Evolutionary conservation across 305 asterid species (phyloP).

Genomic region (Fraxinus velutina): DNA sequence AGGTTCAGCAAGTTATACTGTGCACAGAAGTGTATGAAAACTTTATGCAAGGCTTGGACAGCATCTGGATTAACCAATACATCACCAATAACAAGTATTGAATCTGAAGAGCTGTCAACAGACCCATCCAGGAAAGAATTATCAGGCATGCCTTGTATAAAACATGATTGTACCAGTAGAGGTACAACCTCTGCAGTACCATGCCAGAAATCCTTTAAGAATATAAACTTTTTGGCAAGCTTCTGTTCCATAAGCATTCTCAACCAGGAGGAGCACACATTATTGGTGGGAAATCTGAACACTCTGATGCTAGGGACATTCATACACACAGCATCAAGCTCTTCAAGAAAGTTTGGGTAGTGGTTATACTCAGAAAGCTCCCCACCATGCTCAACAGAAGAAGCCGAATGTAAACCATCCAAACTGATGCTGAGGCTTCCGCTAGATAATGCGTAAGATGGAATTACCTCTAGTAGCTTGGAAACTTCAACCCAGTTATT

Average conservation of each 20-base stretch:
- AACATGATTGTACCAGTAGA: constrained; percentile 83
- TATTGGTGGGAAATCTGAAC: constrained; percentile 55
- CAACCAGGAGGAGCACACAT: constrained; percentile 65
- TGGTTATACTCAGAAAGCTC: constrained; percentile 47
- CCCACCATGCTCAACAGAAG: constrained; percentile 47
- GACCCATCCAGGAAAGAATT: constrained; percentile 43
- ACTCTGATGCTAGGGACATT: constrained; percentile 66
- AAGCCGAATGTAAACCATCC: constrained; percentile 51
- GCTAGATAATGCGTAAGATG: constrained; percentile 61
- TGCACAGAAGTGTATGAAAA: constrained; percentile 60
- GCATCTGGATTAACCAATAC: constrained; percentile 52
- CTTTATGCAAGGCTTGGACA: constrained; percentile 74
- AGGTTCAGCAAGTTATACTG: constrained; percentile 82
- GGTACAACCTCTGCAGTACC: constrained; percentile 63
- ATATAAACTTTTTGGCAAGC: constrained; percentile 72
- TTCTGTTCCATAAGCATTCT: constrained; percentile 75
- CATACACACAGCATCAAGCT: constrained; percentile 64
- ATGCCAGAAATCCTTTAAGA: constrained; percentile 75
- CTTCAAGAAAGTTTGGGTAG: constrained; percentile 63
- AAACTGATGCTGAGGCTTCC: constrained; percentile 71
- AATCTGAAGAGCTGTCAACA: constrained; percentile 48
- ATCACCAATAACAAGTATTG: constrained; percentile 47
- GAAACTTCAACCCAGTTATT: constrained; percentile 87
- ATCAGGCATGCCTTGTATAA: constrained; percentile 41
- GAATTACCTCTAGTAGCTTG: constrained; percentile 74